Base-by-base conservation (phyloP, 2,329 filamentous ascomycete species). In the Hypomyces rosellus region DNA sequence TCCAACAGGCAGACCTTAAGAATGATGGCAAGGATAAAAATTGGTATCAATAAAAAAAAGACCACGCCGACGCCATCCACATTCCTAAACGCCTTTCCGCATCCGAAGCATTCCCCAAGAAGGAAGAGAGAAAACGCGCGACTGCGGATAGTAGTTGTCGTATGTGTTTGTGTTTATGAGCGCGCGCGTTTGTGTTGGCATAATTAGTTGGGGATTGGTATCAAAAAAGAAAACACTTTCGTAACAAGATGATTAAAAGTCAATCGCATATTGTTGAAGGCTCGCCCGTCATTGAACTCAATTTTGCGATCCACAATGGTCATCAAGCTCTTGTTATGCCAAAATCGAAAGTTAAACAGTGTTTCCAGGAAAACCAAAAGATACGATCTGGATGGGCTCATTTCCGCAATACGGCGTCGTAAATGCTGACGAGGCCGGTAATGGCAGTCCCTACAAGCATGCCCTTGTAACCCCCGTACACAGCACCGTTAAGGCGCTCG, bases 331-430 rank as follows among this genome's bases (percentile, higher is more conserved):
- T 6, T 8, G 25, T 30, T 30, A 30, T 30, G 25, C 25, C 25
- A 30, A 30, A 25, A 25, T 4, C 22, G 25, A 11, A 30, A 30
- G 25, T 11, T 11, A 8, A 30, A 30, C 8, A 8, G 36, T 38
- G 12, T 38, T 11, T 12, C 16, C 9, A 30, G 3, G 16, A 18
- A 18, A 18, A 20, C 40, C 13, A 18, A 8, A 42, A 42, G 16
- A 20, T 20, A 6, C 40, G 20, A 18, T 7, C 2, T 39, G 6
- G 14, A 5, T 15, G 14, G 5, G 7, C 47, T 61, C 75, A 85
- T 66, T 84, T 88, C 70, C 79, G 84, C 63, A 91, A 69, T 20
- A 88, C 82, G 37, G 87, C 88, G 57, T 92, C 88, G 67, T 91
- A 93, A 55, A 93, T 69, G 56, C 85, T 86, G 44, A 84, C 75